A percentile compares a stretch with the other conserved stretches of the same genome.
Evolutionary conservation across 1,284 basidiomycete species (phyloP).

Genomic region (Mycosarcoma mackinlayi): DNA sequence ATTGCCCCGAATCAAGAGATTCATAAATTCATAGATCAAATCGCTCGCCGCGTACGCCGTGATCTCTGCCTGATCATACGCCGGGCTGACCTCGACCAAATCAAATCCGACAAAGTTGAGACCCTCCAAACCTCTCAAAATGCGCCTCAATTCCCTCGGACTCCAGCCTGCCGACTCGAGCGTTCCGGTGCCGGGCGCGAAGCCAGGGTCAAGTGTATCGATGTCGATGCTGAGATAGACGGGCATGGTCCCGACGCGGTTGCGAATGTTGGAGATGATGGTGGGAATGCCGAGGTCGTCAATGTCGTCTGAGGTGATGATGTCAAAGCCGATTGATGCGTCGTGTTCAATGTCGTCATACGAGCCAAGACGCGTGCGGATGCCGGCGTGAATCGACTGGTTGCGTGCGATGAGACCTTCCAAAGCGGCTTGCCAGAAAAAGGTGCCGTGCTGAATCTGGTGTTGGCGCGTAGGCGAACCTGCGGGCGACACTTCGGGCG

Average conservation of each 20-base stretch:
- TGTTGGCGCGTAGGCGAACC: constrained; percentile 45
- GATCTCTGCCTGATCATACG: constrained; percentile 57
- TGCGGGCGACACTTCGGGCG: constrained; percentile 69
- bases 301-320: constrained; percentile 57
- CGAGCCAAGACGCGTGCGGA: constrained; percentile 68
- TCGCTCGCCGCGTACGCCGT: constrained; percentile 57
- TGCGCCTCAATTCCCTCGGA: constrained; percentile 49
- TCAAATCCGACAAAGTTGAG: constrained; percentile 60
- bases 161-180: constrained; percentile 54
- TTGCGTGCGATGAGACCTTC: constrained; percentile 70
- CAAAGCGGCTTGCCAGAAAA: constrained; percentile 70
- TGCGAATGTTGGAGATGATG: constrained; percentile 39
- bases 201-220: constrained; percentile 57
- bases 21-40: constrained; percentile 56
- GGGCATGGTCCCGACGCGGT: constrained; percentile 48
- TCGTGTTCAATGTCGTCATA: constrained; percentile 51
- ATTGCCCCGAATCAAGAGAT: constrained; percentile 30
- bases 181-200: constrained; percentile 57
- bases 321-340: constrained; percentile 48
- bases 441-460: constrained; percentile 66
- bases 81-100: constrained; percentile 55
- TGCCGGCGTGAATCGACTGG: constrained; percentile 84
- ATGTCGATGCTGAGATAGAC: constrained; percentile 60
- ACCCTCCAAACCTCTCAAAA: constrained; percentile 49
- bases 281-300: constrained; percentile 49